Base-by-base conservation (phyloP, 345 rosid genomes). In the Populus simonii region DNA sequence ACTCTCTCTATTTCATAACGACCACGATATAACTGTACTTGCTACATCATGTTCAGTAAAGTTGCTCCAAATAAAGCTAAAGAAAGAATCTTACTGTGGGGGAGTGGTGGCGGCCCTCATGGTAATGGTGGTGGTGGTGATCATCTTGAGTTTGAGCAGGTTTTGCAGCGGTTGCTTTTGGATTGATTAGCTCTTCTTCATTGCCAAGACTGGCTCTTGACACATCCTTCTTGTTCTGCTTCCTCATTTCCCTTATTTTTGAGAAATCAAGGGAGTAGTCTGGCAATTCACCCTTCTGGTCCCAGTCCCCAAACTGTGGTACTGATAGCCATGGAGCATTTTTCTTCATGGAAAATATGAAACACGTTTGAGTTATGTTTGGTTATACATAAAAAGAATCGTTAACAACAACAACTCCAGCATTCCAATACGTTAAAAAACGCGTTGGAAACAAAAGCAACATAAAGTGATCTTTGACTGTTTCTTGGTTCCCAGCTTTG, bases 261-360 rank as follows among this genome's bases (percentile, higher is more conserved):
- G 97, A 74, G 90, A 93, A 93, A 82, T 96, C 97, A 70, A 96
- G 47, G 0, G 99, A 96, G 86, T 96, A 93, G 79, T 96, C 99
- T 1, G 99, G 99, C 78, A 96, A 47, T 72, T 80, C 85, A 61
- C 98, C 99, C 87, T 92, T 92, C 84, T 91, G 93, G 68, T 96
- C 98, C 98, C 99, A 96, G 74, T 93, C 97, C 62, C 98, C 99
- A 84, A 96, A 96, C 72, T 92, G 96, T 47, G 99, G 98, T 68
- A 96, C 98, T 71, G 98, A 92, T 75, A 96, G 84, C 99, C 99
- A 93, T 53, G 94, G 96, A 31, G 85, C 84, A 76, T 78, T 86
- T 86, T 85, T 92, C 96, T 93, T 78, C 79, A 75, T 1, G 13
- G 9, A 45, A 25, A 57, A 12, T 3, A 59, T 0, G 11, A 9